phyloP scores from a whole-genome alignment of 495 filamentous ascomycete species.

The Lasiosphaeria miniovina region DNA sequence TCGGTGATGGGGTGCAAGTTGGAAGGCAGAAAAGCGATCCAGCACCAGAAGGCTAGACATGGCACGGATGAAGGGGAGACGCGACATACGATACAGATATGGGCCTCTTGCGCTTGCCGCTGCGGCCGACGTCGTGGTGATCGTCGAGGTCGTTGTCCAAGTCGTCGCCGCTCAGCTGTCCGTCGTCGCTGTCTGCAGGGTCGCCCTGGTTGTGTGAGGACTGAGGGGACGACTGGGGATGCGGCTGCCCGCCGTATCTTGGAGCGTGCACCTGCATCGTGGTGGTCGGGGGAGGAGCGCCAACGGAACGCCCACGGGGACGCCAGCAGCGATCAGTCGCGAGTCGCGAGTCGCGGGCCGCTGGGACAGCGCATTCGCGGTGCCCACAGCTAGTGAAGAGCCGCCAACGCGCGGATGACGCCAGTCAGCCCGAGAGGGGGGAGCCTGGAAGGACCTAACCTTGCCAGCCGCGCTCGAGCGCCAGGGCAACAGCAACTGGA shows the following conservation, averaged over 20 bases:
- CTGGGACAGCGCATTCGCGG: neutral
- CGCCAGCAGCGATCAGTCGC: neutral
- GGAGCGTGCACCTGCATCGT: conserved; percentile 30
- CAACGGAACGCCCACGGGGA: neutral
- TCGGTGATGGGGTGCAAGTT: neutral
- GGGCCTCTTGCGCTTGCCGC: conserved; percentile 54
- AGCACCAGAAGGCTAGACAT: neutral
- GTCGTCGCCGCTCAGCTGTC: conserved; percentile 39
- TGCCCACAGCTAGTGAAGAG: neutral
- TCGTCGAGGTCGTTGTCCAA: conserved; percentile 40
- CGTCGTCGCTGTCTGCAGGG: conserved; percentile 28
- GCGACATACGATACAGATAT: conserved; percentile 54
- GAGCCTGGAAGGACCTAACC: too few species aligned
- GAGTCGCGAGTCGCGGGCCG: neutral
- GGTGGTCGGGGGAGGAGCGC: conserved; percentile 7
- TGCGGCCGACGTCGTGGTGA: conserved; percentile 37
- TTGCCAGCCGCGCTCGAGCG: too few species aligned
- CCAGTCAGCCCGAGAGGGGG: too few species aligned
- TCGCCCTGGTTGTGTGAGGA: conserved; percentile 19
- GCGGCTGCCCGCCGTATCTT: conserved; percentile 20
- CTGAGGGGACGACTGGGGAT: conserved; percentile 15
- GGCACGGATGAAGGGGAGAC: neutral
- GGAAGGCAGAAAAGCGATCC: neutral
- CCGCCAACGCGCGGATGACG: neutral
- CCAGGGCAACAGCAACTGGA: too few species aligned